Percentiles rank a stretch among this genome's conserved stretches.
These are phyloP conservation scores for Chytriomyces sp. DNA, from an alignment of 192 early-diverging fungal species.

Conservation along the genomic window DNA sequence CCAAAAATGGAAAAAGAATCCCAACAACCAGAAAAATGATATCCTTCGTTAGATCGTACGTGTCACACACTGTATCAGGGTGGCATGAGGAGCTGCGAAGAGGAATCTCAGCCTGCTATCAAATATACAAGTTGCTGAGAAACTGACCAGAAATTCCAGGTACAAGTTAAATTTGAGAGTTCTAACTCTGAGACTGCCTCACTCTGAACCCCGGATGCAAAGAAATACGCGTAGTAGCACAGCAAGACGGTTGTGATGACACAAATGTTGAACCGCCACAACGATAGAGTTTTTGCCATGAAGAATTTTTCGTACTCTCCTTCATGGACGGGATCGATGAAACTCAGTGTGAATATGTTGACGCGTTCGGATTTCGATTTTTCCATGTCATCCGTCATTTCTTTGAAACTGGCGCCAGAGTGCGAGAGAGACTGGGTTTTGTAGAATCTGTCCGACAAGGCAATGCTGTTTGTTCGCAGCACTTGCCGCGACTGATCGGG, in stretches of 20 bases:
- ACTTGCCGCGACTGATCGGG: slow-evolving; percentile 14
- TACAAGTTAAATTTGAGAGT: neutral
- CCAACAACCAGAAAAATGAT: slow-evolving; percentile 41
- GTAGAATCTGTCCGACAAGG: slow-evolving; percentile 11
- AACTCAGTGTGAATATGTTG: slow-evolving; percentile 14
- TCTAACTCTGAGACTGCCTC: neutral
- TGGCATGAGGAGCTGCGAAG: slow-evolving; percentile 39
- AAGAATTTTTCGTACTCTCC: slow-evolving; percentile 6
- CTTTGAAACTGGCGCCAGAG: slow-evolving; percentile 10
- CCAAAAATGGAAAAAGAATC: slow-evolving; percentile 39
- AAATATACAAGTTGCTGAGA: neutral
- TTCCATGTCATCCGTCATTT: slow-evolving; percentile 20
- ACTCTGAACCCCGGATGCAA: slow-evolving; percentile 6
- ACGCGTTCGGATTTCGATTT: neutral
- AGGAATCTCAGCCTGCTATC: neutral
- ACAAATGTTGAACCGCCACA: slow-evolving; percentile 11
- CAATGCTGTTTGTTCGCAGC: slow-evolving; percentile 14
- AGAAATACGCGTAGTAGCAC: slow-evolving; percentile 7
- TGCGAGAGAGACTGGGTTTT: slow-evolving; percentile 20
- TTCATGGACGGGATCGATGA: slow-evolving; percentile 4
- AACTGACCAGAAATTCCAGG: neutral
- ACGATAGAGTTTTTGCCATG: neutral
- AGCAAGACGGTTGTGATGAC: slow-evolving; percentile 11
- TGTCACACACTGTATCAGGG: slow-evolving; percentile 43
- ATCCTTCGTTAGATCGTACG: slow-evolving; percentile 40